Percentiles rank a stretch among this genome's conserved stretches.
These are phyloP conservation scores for Salix koriyanagi DNA, from an alignment of 345 rosid species.

Conservation along the genomic window DNA sequence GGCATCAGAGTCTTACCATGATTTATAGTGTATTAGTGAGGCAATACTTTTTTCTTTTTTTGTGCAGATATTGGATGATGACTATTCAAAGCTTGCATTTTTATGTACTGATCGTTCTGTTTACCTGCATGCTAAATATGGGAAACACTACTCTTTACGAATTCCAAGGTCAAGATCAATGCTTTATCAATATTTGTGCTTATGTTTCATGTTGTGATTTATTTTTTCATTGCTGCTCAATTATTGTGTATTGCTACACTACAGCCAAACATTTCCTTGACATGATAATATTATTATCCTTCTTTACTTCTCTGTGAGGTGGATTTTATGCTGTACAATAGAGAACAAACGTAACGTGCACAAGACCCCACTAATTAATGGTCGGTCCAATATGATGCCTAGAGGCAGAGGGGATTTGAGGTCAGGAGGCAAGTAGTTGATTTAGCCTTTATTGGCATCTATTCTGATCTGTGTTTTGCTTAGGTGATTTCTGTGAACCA, in stretches of 20 bases:
- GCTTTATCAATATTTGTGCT: constrained; percentile 2
- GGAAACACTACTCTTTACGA: constrained; percentile 71
- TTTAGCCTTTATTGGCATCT: background rate
- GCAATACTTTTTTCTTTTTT: constrained; percentile 1
- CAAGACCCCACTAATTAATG: background rate
- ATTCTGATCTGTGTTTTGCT: background rate
- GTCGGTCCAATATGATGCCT: background rate
- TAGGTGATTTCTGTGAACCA: background rate
- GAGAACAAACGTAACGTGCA: background rate
- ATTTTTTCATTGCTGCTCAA: background rate
- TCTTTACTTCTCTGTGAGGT: background rate
- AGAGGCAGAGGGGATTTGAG: background rate
- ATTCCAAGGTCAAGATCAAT: constrained; percentile 65
- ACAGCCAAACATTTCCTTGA: background rate
- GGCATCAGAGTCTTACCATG: background rate
- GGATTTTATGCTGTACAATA: background rate
- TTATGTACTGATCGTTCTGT: constrained; percentile 88
- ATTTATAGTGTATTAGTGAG: constrained; percentile 4
- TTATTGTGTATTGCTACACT: background rate
- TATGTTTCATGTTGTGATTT: background rate
- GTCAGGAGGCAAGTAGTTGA: background rate
- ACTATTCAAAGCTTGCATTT: constrained; percentile 91
- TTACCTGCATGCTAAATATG: constrained; percentile 81
- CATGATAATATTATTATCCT: background rate
- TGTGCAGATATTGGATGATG: constrained; percentile 65